phyloP scores from a whole-genome alignment of 768 basidiomycete species.

The Sporobolomyces pararoseus region DNA sequence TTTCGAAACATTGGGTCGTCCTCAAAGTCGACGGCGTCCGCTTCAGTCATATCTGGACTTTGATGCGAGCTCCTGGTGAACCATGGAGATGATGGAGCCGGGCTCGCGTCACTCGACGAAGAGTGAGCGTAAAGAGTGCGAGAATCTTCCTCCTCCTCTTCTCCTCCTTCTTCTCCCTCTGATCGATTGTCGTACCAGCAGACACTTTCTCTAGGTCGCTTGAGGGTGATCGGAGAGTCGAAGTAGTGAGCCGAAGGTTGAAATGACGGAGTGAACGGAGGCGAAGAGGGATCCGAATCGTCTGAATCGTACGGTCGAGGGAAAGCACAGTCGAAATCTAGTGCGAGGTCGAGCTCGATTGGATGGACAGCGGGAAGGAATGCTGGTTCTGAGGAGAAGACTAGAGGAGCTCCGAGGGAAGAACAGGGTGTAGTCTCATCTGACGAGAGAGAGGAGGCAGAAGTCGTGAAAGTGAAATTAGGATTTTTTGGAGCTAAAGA shows the following conservation, averaged over 20 bases:
- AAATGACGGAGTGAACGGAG: neutral
- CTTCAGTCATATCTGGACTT: slow-evolving; percentile 13
- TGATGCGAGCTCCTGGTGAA: neutral
- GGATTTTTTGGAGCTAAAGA: slow-evolving; percentile 5
- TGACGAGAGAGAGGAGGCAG: neutral
- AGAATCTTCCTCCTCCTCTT: neutral
- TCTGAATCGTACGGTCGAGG: neutral
- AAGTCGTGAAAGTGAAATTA: slow-evolving; percentile 8
- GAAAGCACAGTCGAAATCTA: slow-evolving; percentile 20
- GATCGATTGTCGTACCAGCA: slow-evolving; percentile 9
- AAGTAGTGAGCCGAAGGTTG: neutral
- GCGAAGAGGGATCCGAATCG: neutral
- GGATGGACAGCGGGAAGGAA: slow-evolving; percentile 9
- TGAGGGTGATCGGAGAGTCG: neutral
- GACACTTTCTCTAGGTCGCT: neutral
- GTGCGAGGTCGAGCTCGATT: slow-evolving; percentile 10
- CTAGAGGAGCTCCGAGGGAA: neutral
- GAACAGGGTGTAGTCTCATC: neutral
- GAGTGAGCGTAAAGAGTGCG: slow-evolving; percentile 5
- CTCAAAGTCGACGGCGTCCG: neutral
- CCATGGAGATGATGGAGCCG: neutral
- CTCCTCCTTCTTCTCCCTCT: too few species aligned
- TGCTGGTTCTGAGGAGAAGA: neutral
- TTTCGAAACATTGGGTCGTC: neutral
- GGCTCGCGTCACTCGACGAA: slow-evolving; percentile 2